phyloP scores from a whole-genome alignment of 1,139 yeast genomes.

The Pichia sp. region DNA sequence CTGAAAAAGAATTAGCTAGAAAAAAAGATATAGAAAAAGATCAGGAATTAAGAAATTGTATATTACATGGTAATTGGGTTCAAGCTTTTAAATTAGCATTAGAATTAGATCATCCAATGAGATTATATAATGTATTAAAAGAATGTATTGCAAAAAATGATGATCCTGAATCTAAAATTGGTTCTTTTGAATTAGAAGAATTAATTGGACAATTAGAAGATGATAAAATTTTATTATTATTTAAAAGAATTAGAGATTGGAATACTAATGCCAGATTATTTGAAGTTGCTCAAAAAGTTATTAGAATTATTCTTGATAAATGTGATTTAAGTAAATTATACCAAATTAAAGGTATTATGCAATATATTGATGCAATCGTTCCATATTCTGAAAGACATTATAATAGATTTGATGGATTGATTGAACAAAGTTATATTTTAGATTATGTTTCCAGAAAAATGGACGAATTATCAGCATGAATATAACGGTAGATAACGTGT shows the following conservation, averaged over 20 bases:
- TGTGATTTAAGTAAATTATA: constrained; percentile 50
- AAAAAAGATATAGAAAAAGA: constrained; percentile 74
- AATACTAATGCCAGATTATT: constrained; percentile 82
- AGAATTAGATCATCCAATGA: constrained; percentile 80
- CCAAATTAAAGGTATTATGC: constrained; percentile 62
- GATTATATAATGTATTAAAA: constrained; percentile 64
- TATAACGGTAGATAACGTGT: no score
- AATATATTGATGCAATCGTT: constrained; percentile 62
- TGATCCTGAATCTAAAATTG: constrained; percentile 46
- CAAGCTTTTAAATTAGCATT: constrained; percentile 84
- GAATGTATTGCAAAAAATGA: constrained; percentile 44
- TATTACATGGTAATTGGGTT: constrained; percentile 71
- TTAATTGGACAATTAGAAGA: constrained; percentile 53
- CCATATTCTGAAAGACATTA: constrained; percentile 89
- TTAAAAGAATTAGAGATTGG: constrained; percentile 88
- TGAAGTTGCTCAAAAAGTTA: constrained; percentile 69
- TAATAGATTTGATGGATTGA: constrained; percentile 63
- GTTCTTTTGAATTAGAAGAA: constrained; percentile 57
- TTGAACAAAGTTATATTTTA: constrained; percentile 78
- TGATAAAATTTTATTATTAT: constrained; percentile 53
- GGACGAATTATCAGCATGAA: constrained; percentile 37
- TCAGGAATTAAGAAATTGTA: constrained; percentile 71
- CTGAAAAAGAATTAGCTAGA: constrained; percentile 42
- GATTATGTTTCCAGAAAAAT: constrained; percentile 82
- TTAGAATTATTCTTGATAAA: constrained; percentile 55